Percentiles rank a stretch among this genome's conserved stretches.
phyloP scores from a whole-genome alignment of 768 basidiomycete genomes.

The Naganishia antarctica region DNA sequence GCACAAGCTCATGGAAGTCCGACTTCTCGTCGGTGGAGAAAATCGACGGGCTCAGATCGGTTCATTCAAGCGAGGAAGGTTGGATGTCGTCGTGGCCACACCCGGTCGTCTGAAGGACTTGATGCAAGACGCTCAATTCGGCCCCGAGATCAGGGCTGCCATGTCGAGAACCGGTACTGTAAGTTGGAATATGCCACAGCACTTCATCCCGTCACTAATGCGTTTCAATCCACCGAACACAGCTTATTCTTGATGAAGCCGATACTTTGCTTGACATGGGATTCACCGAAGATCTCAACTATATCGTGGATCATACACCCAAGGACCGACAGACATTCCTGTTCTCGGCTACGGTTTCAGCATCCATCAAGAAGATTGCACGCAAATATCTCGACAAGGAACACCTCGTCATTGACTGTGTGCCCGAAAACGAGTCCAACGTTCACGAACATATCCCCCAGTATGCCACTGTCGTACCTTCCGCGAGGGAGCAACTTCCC shows the following conservation, averaged over 20 bases:
- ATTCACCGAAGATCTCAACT: conserved; percentile 78
- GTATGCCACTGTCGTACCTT: conserved; percentile 69
- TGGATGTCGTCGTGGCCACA: conserved; percentile 81
- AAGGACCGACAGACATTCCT: conserved; percentile 78
- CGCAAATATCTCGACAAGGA: conserved; percentile 58
- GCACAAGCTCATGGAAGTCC: conserved; percentile 63
- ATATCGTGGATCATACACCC: conserved; percentile 64
- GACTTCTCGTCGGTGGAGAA: conserved; percentile 71
- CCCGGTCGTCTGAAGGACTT: conserved; percentile 82
- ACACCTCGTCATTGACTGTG: conserved; percentile 70
- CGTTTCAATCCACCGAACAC: background rate
- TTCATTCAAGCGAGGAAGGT: conserved; percentile 60
- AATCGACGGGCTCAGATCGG: conserved; percentile 64
- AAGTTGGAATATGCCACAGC: conserved; percentile 38
- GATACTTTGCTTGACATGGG: conserved; percentile 89
- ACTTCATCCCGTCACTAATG: conserved; percentile 19
- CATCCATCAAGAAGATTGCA: conserved; percentile 66
- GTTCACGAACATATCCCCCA: conserved; percentile 72
- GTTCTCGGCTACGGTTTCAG: conserved; percentile 81
- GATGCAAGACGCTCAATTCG: conserved; percentile 56
- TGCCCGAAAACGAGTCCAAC: conserved; percentile 59
- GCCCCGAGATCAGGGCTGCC: conserved; percentile 50
- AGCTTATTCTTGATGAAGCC: conserved; percentile 89
- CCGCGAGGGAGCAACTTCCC: conserved; percentile 65
- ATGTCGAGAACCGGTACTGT: conserved; percentile 58